Evolutionary conservation across 768 basidiomycete genomes (phyloP).

Genomic region (Porpolomopsis calyptriformis): DNA sequence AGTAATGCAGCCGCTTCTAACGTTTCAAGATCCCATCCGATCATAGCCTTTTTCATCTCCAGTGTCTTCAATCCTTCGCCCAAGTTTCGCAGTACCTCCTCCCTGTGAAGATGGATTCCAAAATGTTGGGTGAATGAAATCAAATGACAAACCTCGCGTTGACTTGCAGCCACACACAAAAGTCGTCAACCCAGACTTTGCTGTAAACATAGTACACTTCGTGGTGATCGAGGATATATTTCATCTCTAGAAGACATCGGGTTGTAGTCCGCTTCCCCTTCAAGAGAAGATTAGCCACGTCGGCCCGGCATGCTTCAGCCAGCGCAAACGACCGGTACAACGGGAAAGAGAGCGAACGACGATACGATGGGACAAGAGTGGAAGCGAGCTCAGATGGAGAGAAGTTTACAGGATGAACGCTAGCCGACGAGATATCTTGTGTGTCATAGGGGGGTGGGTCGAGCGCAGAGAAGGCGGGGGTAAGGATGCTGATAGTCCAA

Average conservation of each 20-base stretch:
- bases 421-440: slow-evolving; percentile 13
- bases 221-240: slow-evolving; percentile 65
- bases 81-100: slow-evolving; percentile 40
- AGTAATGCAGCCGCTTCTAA: slow-evolving; percentile 48
- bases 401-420: slow-evolving; percentile 17
- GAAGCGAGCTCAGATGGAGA: slow-evolving; percentile 36
- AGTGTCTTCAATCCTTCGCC: slow-evolving; percentile 31
- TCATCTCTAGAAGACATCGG: slow-evolving; percentile 62
- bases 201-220: slow-evolving; percentile 84
- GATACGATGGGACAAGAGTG: slow-evolving; percentile 53
- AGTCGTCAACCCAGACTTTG: slow-evolving; percentile 80
- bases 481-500: slow-evolving; percentile 70
- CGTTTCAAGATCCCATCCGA: slow-evolving; percentile 64
- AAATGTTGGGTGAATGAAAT: not conserved
- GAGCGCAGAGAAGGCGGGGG: slow-evolving; percentile 74
- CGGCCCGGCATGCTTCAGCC: slow-evolving; percentile 55
- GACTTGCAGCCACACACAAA: slow-evolving; percentile 70
- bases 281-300: slow-evolving; percentile 47
- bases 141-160: slow-evolving; percentile 48
- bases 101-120: slow-evolving; percentile 30
- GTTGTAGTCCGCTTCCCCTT: slow-evolving; percentile 53
- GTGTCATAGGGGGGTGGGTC: slow-evolving; percentile 49
- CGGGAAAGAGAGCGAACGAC: slow-evolving; percentile 67
- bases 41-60: slow-evolving; percentile 37
- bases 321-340: slow-evolving; percentile 70